Evolutionary conservation across 345 rosid genomes (phyloP).

Genomic region (Boechera stricta): DNA sequence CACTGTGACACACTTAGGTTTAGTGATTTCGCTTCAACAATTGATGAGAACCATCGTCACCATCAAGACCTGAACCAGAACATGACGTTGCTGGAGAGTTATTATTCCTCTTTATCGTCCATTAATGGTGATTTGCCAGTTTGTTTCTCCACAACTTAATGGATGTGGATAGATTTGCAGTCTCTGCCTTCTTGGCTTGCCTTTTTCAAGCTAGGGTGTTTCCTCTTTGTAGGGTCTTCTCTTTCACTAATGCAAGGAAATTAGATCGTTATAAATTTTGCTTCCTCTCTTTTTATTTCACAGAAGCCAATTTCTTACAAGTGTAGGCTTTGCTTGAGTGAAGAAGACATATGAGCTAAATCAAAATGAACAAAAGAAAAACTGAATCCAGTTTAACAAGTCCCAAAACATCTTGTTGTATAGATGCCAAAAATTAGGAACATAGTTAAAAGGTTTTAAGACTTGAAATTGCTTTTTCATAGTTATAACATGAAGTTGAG

Average conservation of each 20-base stretch:
- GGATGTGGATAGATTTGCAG: slow-evolving; percentile 10
- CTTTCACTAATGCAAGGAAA: slow-evolving; percentile 24
- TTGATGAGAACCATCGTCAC: slow-evolving; percentile 18
- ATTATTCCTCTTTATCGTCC: slow-evolving; percentile 33
- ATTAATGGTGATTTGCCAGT: slow-evolving; percentile 32
- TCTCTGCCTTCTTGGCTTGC: slow-evolving; percentile 20
- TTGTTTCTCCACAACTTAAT: slow-evolving; percentile 42
- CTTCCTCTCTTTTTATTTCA: background rate
- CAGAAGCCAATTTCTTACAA: background rate
- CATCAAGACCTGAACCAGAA: slow-evolving; percentile 37
- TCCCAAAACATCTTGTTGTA: too few species aligned
- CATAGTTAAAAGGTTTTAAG: background rate
- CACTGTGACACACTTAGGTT: slow-evolving; percentile 4
- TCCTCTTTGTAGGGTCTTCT: slow-evolving; percentile 29
- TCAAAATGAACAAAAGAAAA: background rate
- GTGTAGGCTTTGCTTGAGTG: background rate
- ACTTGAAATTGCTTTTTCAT: background rate
- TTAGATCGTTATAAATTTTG: background rate
- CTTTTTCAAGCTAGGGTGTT: slow-evolving; percentile 30
- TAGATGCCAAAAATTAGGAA: too few species aligned
- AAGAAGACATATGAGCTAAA: background rate
- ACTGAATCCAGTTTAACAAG: background rate
- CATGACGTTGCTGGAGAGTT: slow-evolving; percentile 39
- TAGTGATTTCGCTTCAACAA: slow-evolving; percentile 17
- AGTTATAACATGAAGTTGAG: background rate